A percentile compares a stretch with the other conserved stretches of the same genome.
phyloP scores from a whole-genome alignment of 1,139 yeast species.

The Protomyces pachydermus region DNA sequence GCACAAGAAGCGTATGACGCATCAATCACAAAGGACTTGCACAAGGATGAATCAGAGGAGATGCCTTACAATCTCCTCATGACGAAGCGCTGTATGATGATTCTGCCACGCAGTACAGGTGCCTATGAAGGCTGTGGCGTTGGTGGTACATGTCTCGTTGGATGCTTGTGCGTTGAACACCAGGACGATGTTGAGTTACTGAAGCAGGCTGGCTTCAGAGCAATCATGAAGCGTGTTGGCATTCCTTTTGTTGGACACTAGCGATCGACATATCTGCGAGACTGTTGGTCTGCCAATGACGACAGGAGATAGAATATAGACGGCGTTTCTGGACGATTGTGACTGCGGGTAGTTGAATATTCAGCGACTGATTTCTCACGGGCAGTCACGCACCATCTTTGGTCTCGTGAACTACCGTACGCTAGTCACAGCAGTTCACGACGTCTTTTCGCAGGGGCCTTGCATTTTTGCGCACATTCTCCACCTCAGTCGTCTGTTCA shows the following conservation, averaged over 20 bases:
- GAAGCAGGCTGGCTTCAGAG: neutral
- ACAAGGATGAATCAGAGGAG: neutral
- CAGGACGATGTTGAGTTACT: neutral
- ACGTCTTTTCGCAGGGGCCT: neutral
- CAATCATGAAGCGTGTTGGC: neutral
- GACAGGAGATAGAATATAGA: neutral
- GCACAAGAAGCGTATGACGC: constrained; percentile 6
- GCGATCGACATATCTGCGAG: neutral
- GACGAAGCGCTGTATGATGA: constrained; percentile 15
- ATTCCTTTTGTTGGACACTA: neutral
- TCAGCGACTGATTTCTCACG: neutral
- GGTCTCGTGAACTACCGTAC: neutral
- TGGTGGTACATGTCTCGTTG: constrained; percentile 22
- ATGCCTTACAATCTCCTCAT: constrained; percentile 22
- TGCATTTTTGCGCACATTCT: neutral
- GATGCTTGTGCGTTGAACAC: neutral
- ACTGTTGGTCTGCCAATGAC: neutral
- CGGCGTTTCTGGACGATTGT: neutral
- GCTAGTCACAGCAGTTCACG: neutral
- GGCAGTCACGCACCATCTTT: neutral
- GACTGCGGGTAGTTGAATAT: neutral
- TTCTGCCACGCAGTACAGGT: constrained; percentile 16
- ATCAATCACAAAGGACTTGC: neutral
- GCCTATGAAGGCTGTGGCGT: constrained; percentile 19
- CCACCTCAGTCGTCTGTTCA: neutral